phyloP scores from a whole-genome alignment of 768 basidiomycete species.

The Lentinula guzmanii region DNA sequence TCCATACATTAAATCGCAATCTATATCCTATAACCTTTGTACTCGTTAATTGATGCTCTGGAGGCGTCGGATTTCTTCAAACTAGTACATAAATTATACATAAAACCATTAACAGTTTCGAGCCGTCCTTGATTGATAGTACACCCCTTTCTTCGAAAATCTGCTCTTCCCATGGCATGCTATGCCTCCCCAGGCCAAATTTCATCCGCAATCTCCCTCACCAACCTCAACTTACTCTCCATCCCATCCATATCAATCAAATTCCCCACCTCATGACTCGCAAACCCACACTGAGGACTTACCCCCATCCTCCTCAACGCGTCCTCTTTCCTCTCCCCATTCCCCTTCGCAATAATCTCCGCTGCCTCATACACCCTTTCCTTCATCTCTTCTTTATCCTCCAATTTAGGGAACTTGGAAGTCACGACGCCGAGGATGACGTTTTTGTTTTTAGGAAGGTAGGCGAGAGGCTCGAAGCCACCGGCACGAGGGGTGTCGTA shows the following conservation, averaged over 20 bases:
- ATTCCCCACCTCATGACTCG: constrained; percentile 2
- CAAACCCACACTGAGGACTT: constrained; percentile 7
- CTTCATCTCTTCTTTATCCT: constrained; percentile 6
- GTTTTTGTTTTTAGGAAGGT: constrained; percentile 28
- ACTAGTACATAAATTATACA: too few relatives aligned
- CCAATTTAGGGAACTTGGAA: constrained; percentile 31
- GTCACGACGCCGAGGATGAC: constrained; percentile 38
- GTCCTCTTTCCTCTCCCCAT: background rate
- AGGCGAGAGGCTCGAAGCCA: constrained; percentile 25
- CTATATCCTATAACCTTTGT: too few relatives aligned
- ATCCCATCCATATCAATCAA: constrained; percentile 1
- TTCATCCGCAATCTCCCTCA: constrained; percentile 1
- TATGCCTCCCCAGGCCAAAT: constrained; percentile 5
- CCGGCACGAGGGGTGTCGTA: constrained; percentile 44
- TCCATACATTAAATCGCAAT: too few relatives aligned
- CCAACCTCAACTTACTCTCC: constrained; percentile 1
- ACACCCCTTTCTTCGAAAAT: too few relatives aligned
- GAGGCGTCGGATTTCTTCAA: too few relatives aligned
- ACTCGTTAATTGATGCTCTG: too few relatives aligned
- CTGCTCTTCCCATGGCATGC: background rate
- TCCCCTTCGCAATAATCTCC: constrained; percentile 3
- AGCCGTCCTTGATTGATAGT: too few relatives aligned
- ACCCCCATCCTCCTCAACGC: background rate
- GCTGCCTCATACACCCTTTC: constrained; percentile 4
- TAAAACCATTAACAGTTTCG: too few relatives aligned